Base-by-base conservation (phyloP, 805 yeast species). In the Kuraishia piskuri region DNA sequence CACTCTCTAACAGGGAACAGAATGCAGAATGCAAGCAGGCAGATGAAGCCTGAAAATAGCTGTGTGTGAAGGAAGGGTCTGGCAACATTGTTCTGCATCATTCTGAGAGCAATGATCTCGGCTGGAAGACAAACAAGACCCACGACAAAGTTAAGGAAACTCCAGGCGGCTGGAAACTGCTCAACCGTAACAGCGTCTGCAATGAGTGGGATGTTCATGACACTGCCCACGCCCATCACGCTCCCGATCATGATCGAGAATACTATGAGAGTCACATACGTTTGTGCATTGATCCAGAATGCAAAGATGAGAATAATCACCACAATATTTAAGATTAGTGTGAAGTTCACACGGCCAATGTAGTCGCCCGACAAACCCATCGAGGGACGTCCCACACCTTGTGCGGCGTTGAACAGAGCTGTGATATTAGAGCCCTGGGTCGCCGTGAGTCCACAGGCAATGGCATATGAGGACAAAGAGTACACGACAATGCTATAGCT, bases 21-120 rank as follows among this genome's bases (percentile, higher is more conserved):
- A 12, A 65, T 64, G n/a, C 75, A 61, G 57, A 76, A 78, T 45
- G 47, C 47, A 31, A 31, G 40, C 40, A 31, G 40, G 40, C 40
- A 31, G 9, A 31, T 31, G 31, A 69, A 60, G 2, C 87, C 89
- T 4, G 82, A 75, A 62, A 82, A 83, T 1, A 83, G 71, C 60
- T 84, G 89, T 1, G 86, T 74, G 57, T 83, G 76, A 31, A 78
- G 65, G 58, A 77, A 84, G 9, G 59, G 54, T 49, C 68, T 54
- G 9, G 40, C 17, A 31, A 31, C 40, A 10, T 31, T 31, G 40
- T 31, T 31, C 17, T 31, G 40, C 9, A 17, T 22, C 49, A 68
- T 52, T 19, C 57, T 58, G 50, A 68, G 55, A 0, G 68, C 69
- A 14, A 63, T 64, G 37, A 63, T 65, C 54, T 68, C 71, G 20